phyloP scores from a whole-genome alignment of 2,329 filamentous ascomycete genomes.

The Mollisia scopiformis region DNA sequence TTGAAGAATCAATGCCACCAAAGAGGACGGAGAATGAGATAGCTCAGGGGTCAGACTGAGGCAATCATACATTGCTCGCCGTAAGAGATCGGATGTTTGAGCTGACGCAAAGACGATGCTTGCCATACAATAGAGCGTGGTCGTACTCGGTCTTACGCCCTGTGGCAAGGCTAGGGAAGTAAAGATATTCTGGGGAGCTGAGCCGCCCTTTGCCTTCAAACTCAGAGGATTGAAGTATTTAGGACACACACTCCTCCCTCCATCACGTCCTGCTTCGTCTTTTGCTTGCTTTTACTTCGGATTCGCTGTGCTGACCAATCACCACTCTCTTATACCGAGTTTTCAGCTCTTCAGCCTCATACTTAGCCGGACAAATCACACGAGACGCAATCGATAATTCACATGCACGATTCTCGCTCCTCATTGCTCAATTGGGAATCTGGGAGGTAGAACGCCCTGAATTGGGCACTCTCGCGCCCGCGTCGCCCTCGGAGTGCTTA shows the following conservation, averaged over 20 bases:
- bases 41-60: not conserved
- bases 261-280: not conserved
- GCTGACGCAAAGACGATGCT: not conserved
- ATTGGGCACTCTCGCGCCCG: not conserved
- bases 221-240: not conserved
- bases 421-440: not conserved
- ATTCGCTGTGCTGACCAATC: not conserved
- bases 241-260: not conserved
- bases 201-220: not conserved
- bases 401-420: not conserved
- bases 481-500: not conserved
- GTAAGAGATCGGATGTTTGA: too few species aligned
- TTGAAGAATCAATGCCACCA: not conserved
- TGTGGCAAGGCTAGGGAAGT: not conserved
- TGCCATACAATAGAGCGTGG: not conserved
- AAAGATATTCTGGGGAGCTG: not conserved
- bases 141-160: not conserved
- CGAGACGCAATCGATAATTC: not conserved
- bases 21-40: not conserved
- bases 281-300: not conserved
- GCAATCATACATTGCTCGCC: too few species aligned
- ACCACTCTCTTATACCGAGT: not conserved
- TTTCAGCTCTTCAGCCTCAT: not conserved
- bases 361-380: not conserved
- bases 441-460: not conserved